Base-by-base conservation (phyloP, 2,329 filamentous ascomycete species). In the Scedosporium apiospermum region DNA sequence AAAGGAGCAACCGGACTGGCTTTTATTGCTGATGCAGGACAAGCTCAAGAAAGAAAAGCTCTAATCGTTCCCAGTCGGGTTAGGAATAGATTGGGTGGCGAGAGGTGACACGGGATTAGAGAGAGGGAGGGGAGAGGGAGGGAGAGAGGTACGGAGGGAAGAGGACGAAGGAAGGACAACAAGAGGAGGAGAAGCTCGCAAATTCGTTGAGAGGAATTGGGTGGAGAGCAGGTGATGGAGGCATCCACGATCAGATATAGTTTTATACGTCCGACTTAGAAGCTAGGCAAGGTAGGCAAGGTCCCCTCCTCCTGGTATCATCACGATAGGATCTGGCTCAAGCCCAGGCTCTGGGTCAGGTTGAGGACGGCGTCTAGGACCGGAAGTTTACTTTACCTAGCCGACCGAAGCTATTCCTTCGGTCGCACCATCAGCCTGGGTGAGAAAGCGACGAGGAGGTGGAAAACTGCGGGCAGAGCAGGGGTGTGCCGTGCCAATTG, bases 31-130 rank as follows among this genome's bases (percentile, higher is more conserved):
- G 51, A 55, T 23, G 51, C 18, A 55, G 21, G 23, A 23, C 18
- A 55, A 55, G 51, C 51, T 55, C 51, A 55, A 26, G 51, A 23
- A 10, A 55, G 51, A 14, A 27, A 55, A 55, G 44, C 44, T 21
- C 44, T 49, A 55, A 38, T 38, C 10, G 51, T 6, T 55, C 51
- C 51, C 30, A 23, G 21, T 27, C 23, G 23, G 18, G 18, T 23
- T 55, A 27, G 51, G 51, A 26, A 55, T 55, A 23, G 51, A 55
- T 55, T 55, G 23, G 21, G 18, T 23, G 12, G 51, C 18, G 23
- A 55, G 44, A 49, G 21, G 51, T 55, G 51, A 55, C 51, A 55
- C 51, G 51, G 51, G 51, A 55, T 55, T 55, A 27, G 51, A 55
- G 51, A 23, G 51, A 23, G 34, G 51, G 12, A 23, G 51, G 10